Percentiles rank a stretch among this genome's conserved stretches.
Conservation (phyloP, 2,329 filamentous ascomycete species). For the Plectosphaerella sp. region DNA sequence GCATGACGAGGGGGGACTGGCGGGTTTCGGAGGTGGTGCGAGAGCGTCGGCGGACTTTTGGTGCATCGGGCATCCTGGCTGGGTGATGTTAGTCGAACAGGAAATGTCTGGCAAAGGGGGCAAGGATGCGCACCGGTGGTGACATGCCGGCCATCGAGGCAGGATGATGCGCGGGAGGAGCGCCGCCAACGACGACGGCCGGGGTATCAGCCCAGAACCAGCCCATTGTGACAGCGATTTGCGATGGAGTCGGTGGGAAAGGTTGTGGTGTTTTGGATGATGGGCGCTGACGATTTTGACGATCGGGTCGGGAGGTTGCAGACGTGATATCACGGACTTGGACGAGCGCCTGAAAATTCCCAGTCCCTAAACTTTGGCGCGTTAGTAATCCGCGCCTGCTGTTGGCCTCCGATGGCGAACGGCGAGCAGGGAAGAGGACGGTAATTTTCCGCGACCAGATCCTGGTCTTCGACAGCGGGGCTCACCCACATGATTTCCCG, state of each 20-base stretch:
- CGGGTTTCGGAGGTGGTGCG: slow-evolving; percentile 22
- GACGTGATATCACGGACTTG: slow-evolving; percentile 1
- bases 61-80: slow-evolving; percentile 57
- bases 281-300: too few relatives aligned
- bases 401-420: too few relatives aligned
- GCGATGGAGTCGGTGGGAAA: too few relatives aligned
- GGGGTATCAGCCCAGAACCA: slow-evolving; percentile 59
- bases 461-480: not conserved
- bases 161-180: slow-evolving; percentile 15
- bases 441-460: not conserved
- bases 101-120: not conserved
- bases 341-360: slow-evolving; percentile 1
- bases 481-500: slow-evolving; percentile 19
- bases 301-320: too few relatives aligned
- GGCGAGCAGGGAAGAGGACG: not conserved
- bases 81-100: slow-evolving; percentile 14
- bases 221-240: slow-evolving; percentile 38
- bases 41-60: slow-evolving; percentile 46
- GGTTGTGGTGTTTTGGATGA: too few relatives aligned
- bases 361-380: not conserved
- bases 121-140: slow-evolving; percentile 32
- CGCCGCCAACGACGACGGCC: slow-evolving; percentile 17
- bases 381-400: not conserved
- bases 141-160: slow-evolving; percentile 14
- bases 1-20: slow-evolving; percentile 20